Evolutionary conservation across 2,329 filamentous ascomycete genomes (phyloP).

Genomic region (Paraphoma chrysanthemicola): DNA sequence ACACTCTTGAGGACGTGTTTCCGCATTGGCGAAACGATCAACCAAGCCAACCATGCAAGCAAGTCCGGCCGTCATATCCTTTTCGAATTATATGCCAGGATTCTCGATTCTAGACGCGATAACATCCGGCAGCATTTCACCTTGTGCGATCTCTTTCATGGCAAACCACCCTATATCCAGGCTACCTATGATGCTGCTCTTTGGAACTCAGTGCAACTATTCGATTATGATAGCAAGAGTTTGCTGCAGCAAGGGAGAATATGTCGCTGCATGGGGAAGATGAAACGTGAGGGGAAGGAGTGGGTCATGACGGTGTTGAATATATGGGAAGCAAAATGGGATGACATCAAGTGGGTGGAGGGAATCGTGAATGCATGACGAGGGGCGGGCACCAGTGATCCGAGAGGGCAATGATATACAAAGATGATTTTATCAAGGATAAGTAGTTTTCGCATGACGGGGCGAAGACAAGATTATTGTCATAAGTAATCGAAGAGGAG

Average conservation of each 20-base stretch:
- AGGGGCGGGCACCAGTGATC: background rate
- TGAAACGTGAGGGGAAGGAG: slow-evolving; percentile 53
- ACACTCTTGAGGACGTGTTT: slow-evolving; percentile 67
- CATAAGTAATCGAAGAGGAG: background rate
- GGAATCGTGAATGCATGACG: slow-evolving; percentile 47
- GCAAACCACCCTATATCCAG: slow-evolving; percentile 62
- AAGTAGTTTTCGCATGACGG: no score
- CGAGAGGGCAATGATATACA: background rate
- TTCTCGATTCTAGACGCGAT: slow-evolving; percentile 65
- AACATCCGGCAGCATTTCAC: slow-evolving; percentile 65
- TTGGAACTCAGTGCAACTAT: slow-evolving; percentile 55
- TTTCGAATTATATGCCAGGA: slow-evolving; percentile 70
- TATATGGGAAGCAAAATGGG: slow-evolving; percentile 61
- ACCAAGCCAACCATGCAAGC: slow-evolving; percentile 54
- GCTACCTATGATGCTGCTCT: slow-evolving; percentile 51
- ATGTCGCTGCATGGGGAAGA: slow-evolving; percentile 57
- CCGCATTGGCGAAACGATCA: slow-evolving; percentile 66
- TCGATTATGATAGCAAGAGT: slow-evolving; percentile 54
- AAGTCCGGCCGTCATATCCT: slow-evolving; percentile 58
- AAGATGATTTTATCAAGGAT: no score
- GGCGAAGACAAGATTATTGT: background rate
- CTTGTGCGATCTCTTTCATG: slow-evolving; percentile 68
- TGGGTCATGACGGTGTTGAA: slow-evolving; percentile 57
- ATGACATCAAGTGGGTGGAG: slow-evolving; percentile 61
- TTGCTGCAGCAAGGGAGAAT: slow-evolving; percentile 54